Conservation (phyloP, 2,329 filamentous ascomycete genomes). For the Rhexocercosporidium sp. region DNA sequence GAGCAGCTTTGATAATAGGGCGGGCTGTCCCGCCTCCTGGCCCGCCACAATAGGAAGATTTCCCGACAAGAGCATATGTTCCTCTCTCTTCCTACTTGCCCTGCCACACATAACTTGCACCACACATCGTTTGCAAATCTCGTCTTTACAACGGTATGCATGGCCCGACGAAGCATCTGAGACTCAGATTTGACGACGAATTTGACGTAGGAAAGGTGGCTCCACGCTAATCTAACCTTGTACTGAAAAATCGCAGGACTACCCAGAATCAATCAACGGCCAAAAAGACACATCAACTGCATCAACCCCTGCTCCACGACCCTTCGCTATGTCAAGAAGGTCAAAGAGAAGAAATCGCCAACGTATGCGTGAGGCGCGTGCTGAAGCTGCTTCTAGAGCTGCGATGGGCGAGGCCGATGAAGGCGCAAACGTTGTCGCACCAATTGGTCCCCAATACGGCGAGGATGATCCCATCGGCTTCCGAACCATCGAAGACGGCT, state of each 20-base stretch:
- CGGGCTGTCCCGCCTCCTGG: background rate
- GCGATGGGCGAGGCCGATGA: background rate
- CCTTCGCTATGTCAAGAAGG: background rate
- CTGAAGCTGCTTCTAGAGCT: background rate
- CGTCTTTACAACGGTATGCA: background rate
- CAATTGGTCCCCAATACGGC: background rate
- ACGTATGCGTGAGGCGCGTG: background rate
- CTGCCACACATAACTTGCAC: background rate
- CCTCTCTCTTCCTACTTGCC: background rate
- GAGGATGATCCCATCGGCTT: constrained; percentile 6
- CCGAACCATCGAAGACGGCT: constrained; percentile 4
- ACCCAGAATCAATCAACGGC: background rate
- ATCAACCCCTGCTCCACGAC: background rate
- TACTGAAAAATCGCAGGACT: background rate
- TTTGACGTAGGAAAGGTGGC: background rate
- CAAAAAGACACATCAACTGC: background rate
- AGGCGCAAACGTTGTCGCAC: background rate
- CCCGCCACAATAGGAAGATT: background rate
- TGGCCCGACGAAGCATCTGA: background rate
- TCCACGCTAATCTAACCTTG: background rate
- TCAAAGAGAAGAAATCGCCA: background rate
- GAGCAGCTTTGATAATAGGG: background rate
- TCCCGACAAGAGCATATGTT: background rate
- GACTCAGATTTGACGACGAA: background rate
- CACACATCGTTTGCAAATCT: background rate